These are phyloP conservation scores for Diatrype stigma DNA, from an alignment of 2,329 filamentous ascomycete genomes.

Conservation along the genomic window DNA sequence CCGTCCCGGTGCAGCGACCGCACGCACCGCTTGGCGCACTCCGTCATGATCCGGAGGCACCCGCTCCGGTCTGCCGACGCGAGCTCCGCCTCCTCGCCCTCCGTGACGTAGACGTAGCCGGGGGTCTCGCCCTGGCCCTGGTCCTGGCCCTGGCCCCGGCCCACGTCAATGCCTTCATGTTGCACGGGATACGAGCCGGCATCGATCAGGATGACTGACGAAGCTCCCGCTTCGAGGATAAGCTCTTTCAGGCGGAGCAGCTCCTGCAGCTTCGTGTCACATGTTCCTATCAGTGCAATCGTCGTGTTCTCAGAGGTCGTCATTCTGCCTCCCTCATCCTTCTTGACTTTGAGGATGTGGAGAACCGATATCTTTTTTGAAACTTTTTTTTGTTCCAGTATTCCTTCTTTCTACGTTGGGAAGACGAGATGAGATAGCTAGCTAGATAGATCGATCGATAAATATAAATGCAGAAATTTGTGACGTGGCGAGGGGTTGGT, in stretches of 20 bases:
- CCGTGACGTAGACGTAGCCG: conserved; percentile 36
- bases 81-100: conserved; percentile 28
- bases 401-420: too few species aligned
- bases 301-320: not conserved
- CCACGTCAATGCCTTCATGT: conserved; percentile 43
- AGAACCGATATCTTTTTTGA: not conserved
- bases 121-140: conserved; percentile 32
- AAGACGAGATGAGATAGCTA: too few species aligned
- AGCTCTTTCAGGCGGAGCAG: conserved; percentile 48
- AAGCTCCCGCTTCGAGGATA: conserved; percentile 29
- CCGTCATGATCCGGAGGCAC: conserved; percentile 53
- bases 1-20: conserved; percentile 31
- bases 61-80: conserved; percentile 44
- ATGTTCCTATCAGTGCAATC: conserved; percentile 52
- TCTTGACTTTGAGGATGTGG: too few species aligned
- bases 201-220: conserved; percentile 47
- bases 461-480: not conserved
- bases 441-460: too few species aligned
- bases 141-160: too few species aligned
- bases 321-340: not conserved
- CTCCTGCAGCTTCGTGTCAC: conserved; percentile 60
- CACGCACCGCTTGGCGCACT: conserved; percentile 40
- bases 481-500: not conserved
- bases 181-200: conserved; percentile 44
- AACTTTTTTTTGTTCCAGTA: too few species aligned